A percentile compares a stretch with the other conserved stretches of the same genome.
These are phyloP conservation scores for Scheffersomyces lignosus DNA, from an alignment of 805 yeast genomes.

Conservation along the genomic window DNA sequence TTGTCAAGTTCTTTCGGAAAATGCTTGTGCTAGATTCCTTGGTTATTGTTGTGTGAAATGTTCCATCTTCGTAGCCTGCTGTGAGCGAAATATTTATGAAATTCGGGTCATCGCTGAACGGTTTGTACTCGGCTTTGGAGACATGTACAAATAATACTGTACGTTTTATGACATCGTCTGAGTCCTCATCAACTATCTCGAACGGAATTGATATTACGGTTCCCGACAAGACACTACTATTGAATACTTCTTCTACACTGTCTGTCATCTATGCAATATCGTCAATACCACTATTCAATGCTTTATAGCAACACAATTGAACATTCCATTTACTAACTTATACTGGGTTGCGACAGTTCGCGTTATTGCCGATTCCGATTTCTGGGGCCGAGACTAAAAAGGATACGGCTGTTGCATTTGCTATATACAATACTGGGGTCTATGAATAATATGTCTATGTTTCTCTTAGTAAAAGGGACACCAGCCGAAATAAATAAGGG, in stretches of 20 bases:
- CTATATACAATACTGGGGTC: too few relatives aligned
- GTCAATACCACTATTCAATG: too few relatives aligned
- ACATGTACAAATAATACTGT: conserved; percentile 18
- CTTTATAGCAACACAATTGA: too few relatives aligned
- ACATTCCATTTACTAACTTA: too few relatives aligned
- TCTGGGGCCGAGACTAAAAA: too few relatives aligned
- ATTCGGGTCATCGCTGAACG: conserved; percentile 6
- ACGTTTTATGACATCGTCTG: conserved; percentile 10
- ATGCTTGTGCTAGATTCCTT: conserved; percentile 1
- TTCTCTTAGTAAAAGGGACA: conserved; percentile 64
- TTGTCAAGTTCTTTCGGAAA: conserved; percentile 3
- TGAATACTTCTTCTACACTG: too few relatives aligned
- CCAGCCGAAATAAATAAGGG: conserved; percentile 83
- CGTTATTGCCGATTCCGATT: too few relatives aligned
- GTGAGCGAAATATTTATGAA: conserved; percentile 13
- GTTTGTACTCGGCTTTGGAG: conserved; percentile 4
- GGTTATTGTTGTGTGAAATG: conserved; percentile 16
- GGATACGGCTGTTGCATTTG: too few relatives aligned
- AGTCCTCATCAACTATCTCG: conserved; percentile 15
- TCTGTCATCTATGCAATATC: too few relatives aligned
- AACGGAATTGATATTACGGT: conserved; percentile 13
- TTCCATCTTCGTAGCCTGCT: conserved; percentile 21
- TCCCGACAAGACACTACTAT: not conserved
- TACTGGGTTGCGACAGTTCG: too few relatives aligned
- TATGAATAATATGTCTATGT: too few relatives aligned